Evolutionary conservation across 2,329 filamentous ascomycete species (phyloP).

Genomic region (Botrytis tulipae): DNA sequence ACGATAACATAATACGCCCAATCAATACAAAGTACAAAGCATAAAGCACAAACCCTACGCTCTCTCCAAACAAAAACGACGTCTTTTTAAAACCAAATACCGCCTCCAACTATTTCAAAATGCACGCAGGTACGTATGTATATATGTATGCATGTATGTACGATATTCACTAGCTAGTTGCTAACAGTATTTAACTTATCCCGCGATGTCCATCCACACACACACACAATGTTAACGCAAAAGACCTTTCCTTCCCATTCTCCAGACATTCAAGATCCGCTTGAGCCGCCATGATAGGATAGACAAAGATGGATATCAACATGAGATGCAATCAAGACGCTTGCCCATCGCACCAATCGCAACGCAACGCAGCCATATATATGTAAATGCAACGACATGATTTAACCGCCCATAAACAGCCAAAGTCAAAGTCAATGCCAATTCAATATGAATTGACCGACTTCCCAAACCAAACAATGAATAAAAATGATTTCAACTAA

Average conservation of each 20-base stretch:
- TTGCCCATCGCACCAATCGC: conserved; percentile 4
- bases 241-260: background rate
- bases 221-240: background rate
- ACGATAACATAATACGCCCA: background rate
- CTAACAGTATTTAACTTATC: background rate
- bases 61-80: background rate
- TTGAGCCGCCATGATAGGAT: conserved; percentile 3
- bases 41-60: background rate
- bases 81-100: background rate
- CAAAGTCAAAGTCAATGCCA: background rate
- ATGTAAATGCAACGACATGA: conserved; percentile 18
- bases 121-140: background rate
- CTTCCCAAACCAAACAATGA: conserved; percentile 1
- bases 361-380: conserved; percentile 11
- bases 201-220: background rate
- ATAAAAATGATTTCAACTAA: background rate
- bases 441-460: background rate
- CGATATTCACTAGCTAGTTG: background rate
- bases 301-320: conserved; percentile 4
- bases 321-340: conserved; percentile 4
- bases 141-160: background rate
- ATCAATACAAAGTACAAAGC: background rate
- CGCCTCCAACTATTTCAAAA: background rate
- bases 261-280: background rate
- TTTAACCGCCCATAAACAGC: conserved; percentile 13